Conservation (phyloP, 352 stramenopile species). For the Thalassiosira exigua region DNA sequence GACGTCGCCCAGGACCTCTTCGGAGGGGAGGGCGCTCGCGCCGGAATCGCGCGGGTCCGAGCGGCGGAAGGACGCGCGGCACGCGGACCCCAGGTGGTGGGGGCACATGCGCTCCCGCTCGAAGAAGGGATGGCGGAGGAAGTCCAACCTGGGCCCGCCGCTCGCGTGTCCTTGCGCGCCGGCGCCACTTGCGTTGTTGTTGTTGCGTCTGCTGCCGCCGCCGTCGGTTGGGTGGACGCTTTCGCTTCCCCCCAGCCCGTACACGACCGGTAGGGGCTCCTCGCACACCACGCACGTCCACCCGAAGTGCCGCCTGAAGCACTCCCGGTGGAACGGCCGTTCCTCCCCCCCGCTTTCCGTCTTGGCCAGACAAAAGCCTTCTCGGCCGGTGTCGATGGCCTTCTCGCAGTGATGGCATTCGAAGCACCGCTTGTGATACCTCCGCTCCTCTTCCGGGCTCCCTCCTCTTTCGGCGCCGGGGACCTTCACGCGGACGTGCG, state of each 20-base stretch:
- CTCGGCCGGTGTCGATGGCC: slow-evolving; percentile 28
- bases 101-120: slow-evolving; percentile 59
- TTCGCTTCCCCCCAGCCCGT: too few relatives aligned
- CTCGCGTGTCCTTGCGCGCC: neutral
- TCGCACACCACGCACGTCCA: slow-evolving; percentile 68
- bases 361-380: slow-evolving; percentile 31
- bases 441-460: slow-evolving; percentile 11
- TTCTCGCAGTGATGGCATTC: slow-evolving; percentile 43
- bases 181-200: neutral
- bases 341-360: slow-evolving; percentile 21
- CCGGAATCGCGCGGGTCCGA: neutral
- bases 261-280: slow-evolving; percentile 46
- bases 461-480: neutral
- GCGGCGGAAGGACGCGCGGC: slow-evolving; percentile 18
- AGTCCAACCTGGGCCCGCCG: slow-evolving; percentile 49
- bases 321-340: slow-evolving; percentile 59
- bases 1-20: slow-evolving; percentile 19
- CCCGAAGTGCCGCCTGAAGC: slow-evolving; percentile 64
- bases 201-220: too few relatives aligned
- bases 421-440: slow-evolving; percentile 62
- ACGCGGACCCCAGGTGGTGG: slow-evolving; percentile 14
- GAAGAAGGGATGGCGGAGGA: slow-evolving; percentile 75
- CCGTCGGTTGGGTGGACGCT: too few relatives aligned
- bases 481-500: neutral
- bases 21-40: neutral